Base-by-base conservation (phyloP, 2,329 filamentous ascomycete genomes). In the Bipolaris gigantea region DNA sequence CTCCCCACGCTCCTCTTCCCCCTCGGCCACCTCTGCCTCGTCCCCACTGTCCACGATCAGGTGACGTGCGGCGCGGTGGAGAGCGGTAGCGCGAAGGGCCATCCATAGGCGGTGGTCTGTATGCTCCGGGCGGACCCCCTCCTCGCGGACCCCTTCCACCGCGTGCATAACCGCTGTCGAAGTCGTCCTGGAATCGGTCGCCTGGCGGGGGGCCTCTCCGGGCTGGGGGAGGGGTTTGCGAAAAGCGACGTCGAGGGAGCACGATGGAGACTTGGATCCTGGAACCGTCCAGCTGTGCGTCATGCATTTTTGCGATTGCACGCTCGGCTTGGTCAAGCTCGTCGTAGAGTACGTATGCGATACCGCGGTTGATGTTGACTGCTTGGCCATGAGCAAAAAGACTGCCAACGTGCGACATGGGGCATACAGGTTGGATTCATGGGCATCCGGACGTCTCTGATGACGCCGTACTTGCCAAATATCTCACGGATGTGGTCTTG, bases 251-350 rank as follows among this genome's bases (percentile, higher is more conserved):
- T 45, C 89, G 85, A 0, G 91, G 91, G 33, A 96, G 80, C 23
- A 96, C 90, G 62, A 97, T 94, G 40, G 90, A 94, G 44, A 97
- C 92, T 67, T 88, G 89, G 68, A 97, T 87, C 35, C 86, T 81
- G 19, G 87, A 85, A 47, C 92, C 92, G 73, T 97, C 92, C 25
- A 96, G 78, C 70, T 96, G 90, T n/a, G 90, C 91, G 77, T 99
- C 94, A 75, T 99, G 94, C 94, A 99, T 97, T 72, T 96, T 90
- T 16, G 92, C 86, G 64, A 97, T 95, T 25, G 94, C 94, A 13
- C 86, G 81, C 75, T 97, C 91, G 21, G 94, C 93, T 60, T 93
- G 89, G 45, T 84, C 80, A 60, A 92, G 85, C 61, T 88, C 82
- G 49, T 85, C 80, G 75, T 89, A 99, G 38, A 96, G 81, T 59